Evolutionary conservation across 768 basidiomycete species (phyloP).

Genomic region (Neoboletus magnificus): DNA sequence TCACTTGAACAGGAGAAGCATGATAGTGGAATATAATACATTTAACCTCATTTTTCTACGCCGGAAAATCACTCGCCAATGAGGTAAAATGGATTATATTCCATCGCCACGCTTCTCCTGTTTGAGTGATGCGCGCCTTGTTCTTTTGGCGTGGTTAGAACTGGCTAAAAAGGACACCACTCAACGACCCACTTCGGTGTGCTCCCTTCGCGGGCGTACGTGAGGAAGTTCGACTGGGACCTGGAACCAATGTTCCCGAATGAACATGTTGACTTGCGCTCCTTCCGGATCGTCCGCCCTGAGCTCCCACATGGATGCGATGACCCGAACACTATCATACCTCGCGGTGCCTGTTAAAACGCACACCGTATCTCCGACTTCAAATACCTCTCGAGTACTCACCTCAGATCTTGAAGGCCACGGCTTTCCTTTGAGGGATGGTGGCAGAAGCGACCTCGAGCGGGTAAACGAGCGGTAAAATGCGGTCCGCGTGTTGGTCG

Average conservation of each 20-base stretch:
- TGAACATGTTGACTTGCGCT: slow-evolving; percentile 42
- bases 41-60: too few relatives aligned
- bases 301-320: slow-evolving; percentile 66
- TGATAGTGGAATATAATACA: too few relatives aligned
- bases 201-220: slow-evolving; percentile 57
- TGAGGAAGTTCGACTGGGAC: slow-evolving; percentile 60
- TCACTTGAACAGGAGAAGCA: too few relatives aligned
- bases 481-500: slow-evolving; percentile 18
- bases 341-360: slow-evolving; percentile 44
- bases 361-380: slow-evolving; percentile 65
- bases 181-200: slow-evolving; percentile 48
- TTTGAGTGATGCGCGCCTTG: too few relatives aligned
- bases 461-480: slow-evolving; percentile 33
- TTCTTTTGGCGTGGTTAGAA: slow-evolving; percentile 43
- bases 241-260: slow-evolving; percentile 76
- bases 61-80: too few relatives aligned
- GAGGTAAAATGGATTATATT: too few relatives aligned
- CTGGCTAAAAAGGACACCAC: background rate
- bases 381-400: slow-evolving; percentile 35
- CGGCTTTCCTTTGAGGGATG: slow-evolving; percentile 16
- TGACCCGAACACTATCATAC: slow-evolving; percentile 63
- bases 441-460: slow-evolving; percentile 8
- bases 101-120: too few relatives aligned
- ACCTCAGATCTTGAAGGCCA: slow-evolving; percentile 7
- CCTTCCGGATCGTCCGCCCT: slow-evolving; percentile 28